phyloP scores from a whole-genome alignment of 2,329 filamentous ascomycete species.

The Sporothrix euskadiensis region DNA sequence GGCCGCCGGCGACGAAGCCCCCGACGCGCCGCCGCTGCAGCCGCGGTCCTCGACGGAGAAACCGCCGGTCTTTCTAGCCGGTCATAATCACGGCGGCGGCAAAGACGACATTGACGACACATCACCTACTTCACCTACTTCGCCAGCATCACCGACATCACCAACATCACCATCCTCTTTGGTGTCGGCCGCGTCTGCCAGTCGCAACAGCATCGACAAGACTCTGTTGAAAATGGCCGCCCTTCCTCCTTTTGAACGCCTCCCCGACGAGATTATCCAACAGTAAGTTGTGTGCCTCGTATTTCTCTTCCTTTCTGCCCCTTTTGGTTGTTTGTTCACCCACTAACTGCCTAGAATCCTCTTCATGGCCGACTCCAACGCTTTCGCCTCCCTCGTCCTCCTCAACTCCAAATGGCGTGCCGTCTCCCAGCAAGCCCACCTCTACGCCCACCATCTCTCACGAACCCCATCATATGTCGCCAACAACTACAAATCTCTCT shows the following conservation, averaged over 20 bases:
- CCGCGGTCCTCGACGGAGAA: slow-evolving; percentile 42
- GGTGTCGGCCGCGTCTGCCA: slow-evolving; percentile 8
- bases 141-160: neutral
- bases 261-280: slow-evolving; percentile 70
- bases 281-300: slow-evolving; percentile 52
- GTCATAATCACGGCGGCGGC: neutral
- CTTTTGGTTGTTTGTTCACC: too few species aligned
- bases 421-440: slow-evolving; percentile 62
- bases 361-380: slow-evolving; percentile 58
- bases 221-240: neutral
- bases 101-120: neutral
- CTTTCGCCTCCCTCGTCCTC: slow-evolving; percentile 66
- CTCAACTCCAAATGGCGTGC: slow-evolving; percentile 66
- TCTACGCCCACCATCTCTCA: slow-evolving; percentile 64
- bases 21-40: slow-evolving; percentile 28
- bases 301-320: neutral
- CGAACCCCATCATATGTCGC: slow-evolving; percentile 60
- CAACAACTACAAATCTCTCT: slow-evolving; percentile 43
- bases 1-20: slow-evolving; percentile 33
- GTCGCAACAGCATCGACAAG: slow-evolving; percentile 15
- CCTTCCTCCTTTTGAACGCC: slow-evolving; percentile 50
- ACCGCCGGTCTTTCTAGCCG: slow-evolving; percentile 37
- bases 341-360: slow-evolving; percentile 54
- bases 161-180: neutral
- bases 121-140: neutral